phyloP scores from a whole-genome alignment of 805 yeast genomes.

The Saturnispora zaruensis region DNA sequence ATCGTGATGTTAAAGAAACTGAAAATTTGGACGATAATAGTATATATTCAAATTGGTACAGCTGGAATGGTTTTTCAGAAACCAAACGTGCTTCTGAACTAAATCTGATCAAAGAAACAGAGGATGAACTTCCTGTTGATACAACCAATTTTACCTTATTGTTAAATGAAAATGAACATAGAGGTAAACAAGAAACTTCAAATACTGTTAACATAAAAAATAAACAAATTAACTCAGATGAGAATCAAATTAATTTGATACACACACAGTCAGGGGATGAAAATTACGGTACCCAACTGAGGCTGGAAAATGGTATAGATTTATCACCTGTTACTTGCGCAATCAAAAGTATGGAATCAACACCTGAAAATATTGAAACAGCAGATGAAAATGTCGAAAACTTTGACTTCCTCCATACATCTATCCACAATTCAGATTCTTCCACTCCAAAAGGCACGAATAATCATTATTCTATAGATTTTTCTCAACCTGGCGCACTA shows the following conservation, averaged over 20 bases:
- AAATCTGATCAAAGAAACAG: slow-evolving; percentile 12
- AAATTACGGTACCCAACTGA: not conserved
- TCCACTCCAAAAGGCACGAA: not conserved
- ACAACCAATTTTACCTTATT: not conserved
- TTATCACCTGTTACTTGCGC: not conserved
- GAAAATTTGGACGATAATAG: not conserved
- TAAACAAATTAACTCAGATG: not conserved
- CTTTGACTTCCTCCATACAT: not conserved
- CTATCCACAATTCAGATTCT: not conserved
- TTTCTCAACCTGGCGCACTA: slow-evolving; percentile 10
- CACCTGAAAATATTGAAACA: not conserved
- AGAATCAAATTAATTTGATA: not conserved
- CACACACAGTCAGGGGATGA: not conserved
- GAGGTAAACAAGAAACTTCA: too few species aligned
- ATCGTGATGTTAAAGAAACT: not conserved
- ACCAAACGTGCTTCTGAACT: slow-evolving; percentile 6
- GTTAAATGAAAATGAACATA: not conserved
- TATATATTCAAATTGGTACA: not conserved
- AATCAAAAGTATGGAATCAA: too few species aligned
- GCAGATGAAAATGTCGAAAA: not conserved
- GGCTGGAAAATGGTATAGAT: not conserved
- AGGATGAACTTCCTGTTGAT: slow-evolving; percentile 3
- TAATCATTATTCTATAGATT: slow-evolving; percentile 1
- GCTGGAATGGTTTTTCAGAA: not conserved
- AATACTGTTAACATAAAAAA: too few species aligned